phyloP scores from a whole-genome alignment of 768 basidiomycete genomes.

The Mycena belliarum region DNA sequence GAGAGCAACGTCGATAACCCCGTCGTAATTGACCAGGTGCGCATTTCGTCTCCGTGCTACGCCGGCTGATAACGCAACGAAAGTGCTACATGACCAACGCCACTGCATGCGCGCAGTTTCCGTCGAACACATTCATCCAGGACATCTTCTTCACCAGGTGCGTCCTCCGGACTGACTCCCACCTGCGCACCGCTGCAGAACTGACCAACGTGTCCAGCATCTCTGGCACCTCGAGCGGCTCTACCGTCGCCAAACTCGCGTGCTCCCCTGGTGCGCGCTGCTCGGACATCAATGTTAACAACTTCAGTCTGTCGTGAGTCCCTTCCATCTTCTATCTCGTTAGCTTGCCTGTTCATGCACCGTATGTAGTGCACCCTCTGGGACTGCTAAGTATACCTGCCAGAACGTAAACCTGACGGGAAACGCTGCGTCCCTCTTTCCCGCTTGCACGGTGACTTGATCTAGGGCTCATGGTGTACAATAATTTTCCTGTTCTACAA shows the following conservation, averaged over 20 bases:
- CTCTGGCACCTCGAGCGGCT: conserved; percentile 55
- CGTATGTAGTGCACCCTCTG: conserved; percentile 37
- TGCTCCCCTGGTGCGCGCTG: conserved; percentile 60
- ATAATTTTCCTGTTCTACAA: too few species aligned
- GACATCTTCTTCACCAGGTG: conserved; percentile 59
- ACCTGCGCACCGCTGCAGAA: neutral
- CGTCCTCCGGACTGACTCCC: neutral
- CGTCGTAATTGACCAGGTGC: conserved; percentile 45
- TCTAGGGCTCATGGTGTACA: too few species aligned
- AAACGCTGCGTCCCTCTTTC: conserved; percentile 45
- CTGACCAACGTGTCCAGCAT: conserved; percentile 38
- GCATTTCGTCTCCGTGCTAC: neutral
- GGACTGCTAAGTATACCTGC: conserved; percentile 50
- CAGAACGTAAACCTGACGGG: conserved; percentile 54
- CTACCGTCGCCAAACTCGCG: conserved; percentile 52
- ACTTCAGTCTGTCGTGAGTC: conserved; percentile 46
- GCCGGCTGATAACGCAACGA: neutral
- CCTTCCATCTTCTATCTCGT: neutral
- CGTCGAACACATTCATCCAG: conserved; percentile 55
- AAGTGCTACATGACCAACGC: conserved; percentile 53
- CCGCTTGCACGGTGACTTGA: conserved; percentile 35
- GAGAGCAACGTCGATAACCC: conserved; percentile 60
- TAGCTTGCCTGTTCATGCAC: neutral
- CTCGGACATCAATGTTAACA: conserved; percentile 47
- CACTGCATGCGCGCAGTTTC: conserved; percentile 51